Evolutionary conservation across 768 basidiomycete species (phyloP).

Genomic region (Kwoniella shandongensis): DNA sequence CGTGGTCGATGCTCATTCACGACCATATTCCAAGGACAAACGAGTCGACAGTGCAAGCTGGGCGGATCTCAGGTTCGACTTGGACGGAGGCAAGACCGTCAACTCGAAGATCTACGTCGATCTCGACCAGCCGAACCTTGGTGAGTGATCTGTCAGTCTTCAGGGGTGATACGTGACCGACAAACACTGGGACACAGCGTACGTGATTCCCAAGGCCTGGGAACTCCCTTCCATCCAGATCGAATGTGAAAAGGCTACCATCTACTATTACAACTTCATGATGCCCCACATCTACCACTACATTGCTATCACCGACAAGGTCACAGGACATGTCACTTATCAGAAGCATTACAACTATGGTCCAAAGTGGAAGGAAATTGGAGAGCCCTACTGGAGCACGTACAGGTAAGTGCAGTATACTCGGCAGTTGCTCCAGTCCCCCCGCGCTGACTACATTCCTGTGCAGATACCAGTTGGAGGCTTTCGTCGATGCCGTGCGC

Average conservation of each 20-base stretch:
- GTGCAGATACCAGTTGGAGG: constrained; percentile 11
- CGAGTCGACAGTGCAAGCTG: constrained; percentile 11
- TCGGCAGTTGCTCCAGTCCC: too few species aligned
- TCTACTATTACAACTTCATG: constrained; percentile 9
- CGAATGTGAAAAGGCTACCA: constrained; percentile 13
- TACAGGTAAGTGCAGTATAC: constrained; percentile 6
- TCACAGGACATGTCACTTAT: constrained; percentile 11
- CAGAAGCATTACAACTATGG: constrained; percentile 18
- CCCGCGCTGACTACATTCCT: too few species aligned
- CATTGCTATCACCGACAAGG: constrained; percentile 11
- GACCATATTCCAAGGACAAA: constrained; percentile 9
- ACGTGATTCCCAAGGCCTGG: constrained; percentile 5
- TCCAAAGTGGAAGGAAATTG: constrained; percentile 9
- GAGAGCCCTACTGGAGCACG: constrained; percentile 10
- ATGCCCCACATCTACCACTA: constrained; percentile 16
- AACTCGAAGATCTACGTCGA: constrained; percentile 11
- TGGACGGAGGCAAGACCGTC: constrained; percentile 1
- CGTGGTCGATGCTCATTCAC: constrained; percentile 1
- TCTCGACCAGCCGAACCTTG: constrained; percentile 8
- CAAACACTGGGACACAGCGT: not conserved
- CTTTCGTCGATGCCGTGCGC: constrained; percentile 8
- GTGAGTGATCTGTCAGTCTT: not conserved
- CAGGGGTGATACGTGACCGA: not conserved
- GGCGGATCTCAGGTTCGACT: constrained; percentile 6
- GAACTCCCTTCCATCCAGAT: constrained; percentile 7